Evolutionary conservation across 768 basidiomycete species (phyloP), one percentile per base, ranked within the genome.

Genomic region (Galerina sulciceps): DNA sequence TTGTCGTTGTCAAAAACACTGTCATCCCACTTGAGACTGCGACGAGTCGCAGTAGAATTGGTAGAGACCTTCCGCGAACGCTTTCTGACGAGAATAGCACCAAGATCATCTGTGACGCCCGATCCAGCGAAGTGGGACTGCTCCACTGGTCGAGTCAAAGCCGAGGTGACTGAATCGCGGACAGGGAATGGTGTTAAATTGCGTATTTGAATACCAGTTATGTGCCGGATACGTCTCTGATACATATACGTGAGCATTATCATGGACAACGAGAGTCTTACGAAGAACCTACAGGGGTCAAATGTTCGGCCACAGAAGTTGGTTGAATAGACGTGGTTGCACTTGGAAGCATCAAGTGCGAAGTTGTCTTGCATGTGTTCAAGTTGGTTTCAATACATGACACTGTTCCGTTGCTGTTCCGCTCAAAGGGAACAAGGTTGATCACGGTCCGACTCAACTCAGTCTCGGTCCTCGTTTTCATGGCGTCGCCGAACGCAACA

Each of bases 131-230:
- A 85, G 61, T 89, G 86, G 3, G 85, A 75, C 55, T 83, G 81
- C 66, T 85, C 82, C 10, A 84, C 79, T 10, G 90, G 89, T 66
- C 89, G 85, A 15, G 81, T 77, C 52, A 93, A 79, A 17, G 91
- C 90, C 20, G 90, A 89, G 17, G 91, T 86, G 61, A 91, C 80
- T 6, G 87, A 81, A 71, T 94, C 91, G 36, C 92, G 86, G 52
- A 85, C 84, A 35, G 91, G 91, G 70, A 91, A 93, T 1, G 90
- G 90, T n/a, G 92, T 90, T 37, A 94, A 76, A 69, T 94, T 94
- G 61, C 86, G 84, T 63, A 94, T 79, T 75, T 92, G 89, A 48
- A 94, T 76, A 42, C 84, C 79, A 56, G 83, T 80, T 57, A 93
- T 80, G 75, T 93, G 90, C 63, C 91, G 85, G 61, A 91, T 78